Evolutionary conservation across 495 filamentous ascomycete species (phyloP).

Genomic region (Neurospora hispaniola): DNA sequence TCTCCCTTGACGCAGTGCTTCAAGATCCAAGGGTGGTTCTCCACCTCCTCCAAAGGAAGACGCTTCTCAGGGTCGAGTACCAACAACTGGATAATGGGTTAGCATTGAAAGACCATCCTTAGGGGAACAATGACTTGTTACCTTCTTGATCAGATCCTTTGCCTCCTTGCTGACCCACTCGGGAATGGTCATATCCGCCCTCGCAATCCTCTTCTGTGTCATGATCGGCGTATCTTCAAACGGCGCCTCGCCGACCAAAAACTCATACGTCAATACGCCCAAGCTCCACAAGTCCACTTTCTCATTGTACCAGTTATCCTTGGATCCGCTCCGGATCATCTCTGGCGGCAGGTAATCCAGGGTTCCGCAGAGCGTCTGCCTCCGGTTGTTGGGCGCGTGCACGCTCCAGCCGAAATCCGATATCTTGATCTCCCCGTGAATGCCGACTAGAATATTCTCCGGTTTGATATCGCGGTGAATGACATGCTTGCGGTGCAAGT

Average conservation of each 20-base stretch:
- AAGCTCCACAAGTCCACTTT: constrained; percentile 96
- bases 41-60: constrained; percentile 79
- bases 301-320: constrained; percentile 81
- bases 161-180: constrained; percentile 85
- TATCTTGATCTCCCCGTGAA: constrained; percentile 98
- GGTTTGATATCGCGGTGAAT: constrained; percentile 99
- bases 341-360: constrained; percentile 95
- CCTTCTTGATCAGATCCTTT: constrained; percentile 82
- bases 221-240: constrained; percentile 94
- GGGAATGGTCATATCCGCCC: constrained; percentile 87
- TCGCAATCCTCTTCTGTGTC: constrained; percentile 83
- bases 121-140: constrained; percentile 29
- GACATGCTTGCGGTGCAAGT: constrained; percentile 94
- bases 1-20: constrained; percentile 89
- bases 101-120: not conserved
- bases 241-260: constrained; percentile 87
- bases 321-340: constrained; percentile 76
- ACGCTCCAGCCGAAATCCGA: constrained; percentile 98
- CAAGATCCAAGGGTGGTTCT: constrained; percentile 89
- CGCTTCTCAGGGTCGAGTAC: constrained; percentile 92
- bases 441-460: constrained; percentile 94
- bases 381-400: constrained; percentile 88
- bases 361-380: constrained; percentile 94
- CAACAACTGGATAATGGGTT: constrained; percentile 50
- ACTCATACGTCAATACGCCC: constrained; percentile 93